These are phyloP conservation scores for Heterobasidion parviporum DNA, from an alignment of 1,284 basidiomycete species.

Conservation along the genomic window DNA sequence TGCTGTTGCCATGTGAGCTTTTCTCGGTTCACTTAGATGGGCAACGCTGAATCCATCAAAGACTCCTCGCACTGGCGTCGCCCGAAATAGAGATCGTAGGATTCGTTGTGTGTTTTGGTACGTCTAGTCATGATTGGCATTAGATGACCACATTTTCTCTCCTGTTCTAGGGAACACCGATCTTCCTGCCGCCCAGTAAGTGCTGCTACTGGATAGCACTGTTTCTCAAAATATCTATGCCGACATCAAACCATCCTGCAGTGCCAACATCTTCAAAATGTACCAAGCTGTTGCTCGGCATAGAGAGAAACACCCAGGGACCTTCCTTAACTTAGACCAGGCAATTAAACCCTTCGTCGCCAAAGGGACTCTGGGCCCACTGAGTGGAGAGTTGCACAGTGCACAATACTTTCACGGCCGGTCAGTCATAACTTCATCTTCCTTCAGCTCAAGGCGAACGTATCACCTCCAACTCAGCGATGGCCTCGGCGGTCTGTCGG, in stretches of 20 bases:
- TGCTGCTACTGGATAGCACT: slow-evolving; percentile 3
- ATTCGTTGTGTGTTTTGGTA: slow-evolving; percentile 73
- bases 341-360: slow-evolving; percentile 53
- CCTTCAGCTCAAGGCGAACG: no score
- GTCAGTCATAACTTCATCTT: slow-evolving; percentile 17
- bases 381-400: slow-evolving; percentile 69
- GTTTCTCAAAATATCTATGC: not conserved
- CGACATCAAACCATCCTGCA: slow-evolving; percentile 24
- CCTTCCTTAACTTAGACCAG: slow-evolving; percentile 55
- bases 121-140: not conserved
- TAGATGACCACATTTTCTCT: not conserved
- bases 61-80: slow-evolving; percentile 64
- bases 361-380: slow-evolving; percentile 60
- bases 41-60: slow-evolving; percentile 8
- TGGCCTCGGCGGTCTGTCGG: slow-evolving; percentile 69
- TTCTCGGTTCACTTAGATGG: slow-evolving; percentile 13
- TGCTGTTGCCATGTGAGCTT: slow-evolving; percentile 54
- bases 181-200: slow-evolving; percentile 49
- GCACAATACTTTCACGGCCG: slow-evolving; percentile 86
- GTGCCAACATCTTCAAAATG: slow-evolving; percentile 71
- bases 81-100: slow-evolving; percentile 75
- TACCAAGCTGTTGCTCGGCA: slow-evolving; percentile 69
- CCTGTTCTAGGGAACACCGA: slow-evolving; percentile 59
- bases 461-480: slow-evolving; percentile 38
- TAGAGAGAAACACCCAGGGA: slow-evolving; percentile 48